Conservation (phyloP, 2,329 filamentous ascomycete genomes). For the Ophiostoma montium region DNA sequence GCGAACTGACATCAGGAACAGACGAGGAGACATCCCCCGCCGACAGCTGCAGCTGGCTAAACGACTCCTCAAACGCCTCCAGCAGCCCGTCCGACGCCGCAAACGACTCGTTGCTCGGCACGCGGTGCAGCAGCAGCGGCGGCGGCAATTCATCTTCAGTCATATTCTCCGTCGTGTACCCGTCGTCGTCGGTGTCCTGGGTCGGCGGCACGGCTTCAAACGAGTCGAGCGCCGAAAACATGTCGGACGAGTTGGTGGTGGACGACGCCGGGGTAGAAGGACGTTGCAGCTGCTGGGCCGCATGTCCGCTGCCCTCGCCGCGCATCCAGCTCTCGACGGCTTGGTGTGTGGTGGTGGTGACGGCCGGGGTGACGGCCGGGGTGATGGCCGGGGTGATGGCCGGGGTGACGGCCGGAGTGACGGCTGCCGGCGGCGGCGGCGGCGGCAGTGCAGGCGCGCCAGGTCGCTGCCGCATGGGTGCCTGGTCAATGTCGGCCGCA, state of each 20-base stretch:
- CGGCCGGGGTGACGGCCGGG: no score
- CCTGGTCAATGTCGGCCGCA: conserved; percentile 1
- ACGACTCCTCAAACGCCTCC: conserved; percentile 5
- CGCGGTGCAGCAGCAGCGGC: background rate
- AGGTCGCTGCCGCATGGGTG: background rate
- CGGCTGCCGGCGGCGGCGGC: no score
- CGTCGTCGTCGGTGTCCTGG: background rate
- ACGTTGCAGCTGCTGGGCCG: background rate
- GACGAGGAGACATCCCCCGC: conserved; percentile 6
- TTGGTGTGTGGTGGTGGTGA: background rate
- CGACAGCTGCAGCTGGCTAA: background rate
- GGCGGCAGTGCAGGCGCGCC: background rate
- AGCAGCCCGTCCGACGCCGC: conserved; percentile 1
- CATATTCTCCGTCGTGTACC: conserved; percentile 1
- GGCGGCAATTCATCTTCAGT: background rate
- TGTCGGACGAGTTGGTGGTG: conserved; percentile 1
- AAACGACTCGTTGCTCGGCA: conserved; percentile 6
- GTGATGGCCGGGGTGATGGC: no score
- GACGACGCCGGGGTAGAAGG: conserved; percentile 1
- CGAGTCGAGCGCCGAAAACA: conserved; percentile 9
- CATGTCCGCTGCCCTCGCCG: background rate
- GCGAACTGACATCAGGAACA: conserved; percentile 6
- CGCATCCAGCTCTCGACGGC: background rate
- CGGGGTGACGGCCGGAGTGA: no score
- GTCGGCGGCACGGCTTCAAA: conserved; percentile 2